Evolutionary conservation across 768 basidiomycete species (phyloP), one percentile per base, ranked within the genome.

Genomic region (Amanita exitialis): DNA sequence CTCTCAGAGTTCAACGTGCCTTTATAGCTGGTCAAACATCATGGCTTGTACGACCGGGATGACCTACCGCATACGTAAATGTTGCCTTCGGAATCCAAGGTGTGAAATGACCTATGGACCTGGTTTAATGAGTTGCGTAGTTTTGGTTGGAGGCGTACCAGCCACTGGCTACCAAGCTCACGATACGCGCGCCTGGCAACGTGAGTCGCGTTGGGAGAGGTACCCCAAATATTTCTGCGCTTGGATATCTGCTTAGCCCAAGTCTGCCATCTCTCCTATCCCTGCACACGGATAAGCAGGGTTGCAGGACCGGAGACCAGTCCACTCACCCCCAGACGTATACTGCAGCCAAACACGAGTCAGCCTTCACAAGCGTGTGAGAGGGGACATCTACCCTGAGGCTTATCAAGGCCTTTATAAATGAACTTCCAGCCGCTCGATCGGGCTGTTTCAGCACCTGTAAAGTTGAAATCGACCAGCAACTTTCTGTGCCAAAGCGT

Each of bases 1-100:
- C 58, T 58, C 6, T 61, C 62, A 1, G 79, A 80, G 54, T 84
- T 69, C 55, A 90, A 64, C 4, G 80, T 76, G 23, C 87, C 88
- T 90, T 47, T 32, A 10, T 6, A 6, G 15, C 32, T 9, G 50
- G 28, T 20, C n/a, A 51, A 58, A 48, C 51, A 51, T 23, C 25
- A 36, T 43, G 21, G 41, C 44, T 28, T 38, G 9, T 9, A 51
- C 49, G 43, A 44, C 43, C 43, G 42, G 43, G 23, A 27, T 30
- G 44, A 60, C 69, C 53, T 58, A 87, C 89, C 92, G 89, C 91
- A 94, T n/a, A 83, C 83, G 59, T 82, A 75, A 20, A 94, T 66
- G 28, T 68, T 65, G 6, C 91, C 91, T 44, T 76, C 64, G 1
- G 86, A 81, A 63, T 92, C 87, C 36, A 94, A 66, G 2, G 88